Evolutionary conservation across 2,329 filamentous ascomycete genomes (phyloP).

Genomic region (Penicillium sp.): DNA sequence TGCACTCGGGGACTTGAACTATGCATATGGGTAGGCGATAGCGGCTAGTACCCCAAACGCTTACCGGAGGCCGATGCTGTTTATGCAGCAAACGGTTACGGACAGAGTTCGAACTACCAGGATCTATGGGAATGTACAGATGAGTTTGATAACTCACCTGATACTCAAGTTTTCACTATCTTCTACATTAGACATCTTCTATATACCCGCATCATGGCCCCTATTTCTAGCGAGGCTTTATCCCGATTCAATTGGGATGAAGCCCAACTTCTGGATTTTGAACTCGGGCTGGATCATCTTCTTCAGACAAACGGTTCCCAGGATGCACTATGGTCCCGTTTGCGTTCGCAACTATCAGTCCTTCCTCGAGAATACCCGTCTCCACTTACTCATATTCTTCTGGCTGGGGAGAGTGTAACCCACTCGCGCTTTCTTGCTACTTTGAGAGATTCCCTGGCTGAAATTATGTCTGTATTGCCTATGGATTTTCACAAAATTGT

Average conservation of each 20-base stretch:
- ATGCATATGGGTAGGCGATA: constrained; percentile 17
- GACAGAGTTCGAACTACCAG: constrained; percentile 15
- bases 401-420: constrained; percentile 20
- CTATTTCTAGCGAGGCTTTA: constrained; percentile 14
- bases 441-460: constrained; percentile 16
- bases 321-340: constrained; percentile 13
- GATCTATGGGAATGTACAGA: constrained; percentile 15
- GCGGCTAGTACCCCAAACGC: constrained; percentile 9
- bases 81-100: constrained; percentile 19
- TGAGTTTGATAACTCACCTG: constrained; percentile 6
- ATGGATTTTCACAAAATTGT: too few species aligned
- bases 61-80: constrained; percentile 19
- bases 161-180: constrained; percentile 6
- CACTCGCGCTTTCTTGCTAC: constrained; percentile 14
- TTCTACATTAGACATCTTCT: constrained; percentile 19
- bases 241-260: constrained; percentile 9
- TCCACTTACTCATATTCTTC: constrained; percentile 17
- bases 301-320: constrained; percentile 14
- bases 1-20: constrained; percentile 17
- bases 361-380: constrained; percentile 12
- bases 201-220: constrained; percentile 15
- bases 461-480: background rate
- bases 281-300: constrained; percentile 19
- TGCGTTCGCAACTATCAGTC: constrained; percentile 16
- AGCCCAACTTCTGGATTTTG: constrained; percentile 14